Conservation (phyloP, 306 rosid species). For the Lotus japonicus region DNA sequence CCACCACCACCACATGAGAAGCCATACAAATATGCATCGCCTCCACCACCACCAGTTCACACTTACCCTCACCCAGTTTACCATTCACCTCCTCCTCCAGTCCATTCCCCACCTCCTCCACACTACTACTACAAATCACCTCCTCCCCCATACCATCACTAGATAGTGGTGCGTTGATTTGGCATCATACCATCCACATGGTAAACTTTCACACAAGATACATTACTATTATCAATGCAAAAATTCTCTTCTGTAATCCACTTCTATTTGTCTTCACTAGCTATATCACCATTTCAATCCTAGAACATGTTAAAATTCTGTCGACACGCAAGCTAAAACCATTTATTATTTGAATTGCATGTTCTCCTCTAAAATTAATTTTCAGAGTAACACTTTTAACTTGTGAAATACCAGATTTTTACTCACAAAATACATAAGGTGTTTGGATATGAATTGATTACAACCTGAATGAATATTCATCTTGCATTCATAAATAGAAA, state of each 20-base stretch:
- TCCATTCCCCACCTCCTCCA: slow-evolving; percentile 47
- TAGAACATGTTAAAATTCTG: too few relatives aligned
- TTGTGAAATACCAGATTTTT: neutral
- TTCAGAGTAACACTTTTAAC: neutral
- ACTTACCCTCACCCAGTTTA: neutral
- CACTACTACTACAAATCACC: slow-evolving; percentile 44
- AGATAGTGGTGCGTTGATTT: slow-evolving; percentile 15
- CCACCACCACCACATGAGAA: slow-evolving; percentile 15
- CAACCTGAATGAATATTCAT: too few relatives aligned
- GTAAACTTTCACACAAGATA: neutral
- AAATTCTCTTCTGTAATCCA: neutral
- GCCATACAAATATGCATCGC: neutral
- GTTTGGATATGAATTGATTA: too few relatives aligned
- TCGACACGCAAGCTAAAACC: too few relatives aligned
- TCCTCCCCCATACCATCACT: slow-evolving; percentile 66
- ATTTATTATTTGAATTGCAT: too few relatives aligned
- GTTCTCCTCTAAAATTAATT: too few relatives aligned
- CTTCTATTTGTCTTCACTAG: neutral
- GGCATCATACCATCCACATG: slow-evolving; percentile 5
- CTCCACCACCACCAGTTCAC: slow-evolving; percentile 29
- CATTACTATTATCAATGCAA: neutral
- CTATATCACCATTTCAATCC: too few relatives aligned
- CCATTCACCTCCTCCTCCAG: slow-evolving; percentile 33
- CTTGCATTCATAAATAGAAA: too few relatives aligned
- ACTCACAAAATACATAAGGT: too few relatives aligned